These are phyloP conservation scores for Lentinus tigrinus DNA, from an alignment of 768 basidiomycete genomes.

Conservation along the genomic window DNA sequence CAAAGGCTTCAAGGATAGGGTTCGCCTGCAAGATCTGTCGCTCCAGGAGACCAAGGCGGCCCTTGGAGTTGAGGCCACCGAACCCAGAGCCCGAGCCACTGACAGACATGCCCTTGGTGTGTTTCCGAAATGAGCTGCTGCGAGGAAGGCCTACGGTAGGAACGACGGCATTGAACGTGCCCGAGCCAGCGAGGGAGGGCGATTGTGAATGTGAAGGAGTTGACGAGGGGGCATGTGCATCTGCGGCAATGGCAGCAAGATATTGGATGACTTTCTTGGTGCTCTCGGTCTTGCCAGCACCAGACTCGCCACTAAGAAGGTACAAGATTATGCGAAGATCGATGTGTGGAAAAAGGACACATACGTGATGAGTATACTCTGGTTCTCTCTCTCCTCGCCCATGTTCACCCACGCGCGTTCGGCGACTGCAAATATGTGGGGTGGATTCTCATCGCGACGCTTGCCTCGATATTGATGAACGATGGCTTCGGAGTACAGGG, in stretches of 20 bases:
- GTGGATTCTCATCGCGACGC: conserved; percentile 88
- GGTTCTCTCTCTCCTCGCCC: conserved; percentile 95
- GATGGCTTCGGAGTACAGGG: conserved; percentile 86
- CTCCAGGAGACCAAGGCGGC: conserved; percentile 84
- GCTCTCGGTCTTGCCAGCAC: conserved; percentile 98
- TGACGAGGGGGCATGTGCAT: conserved; percentile 55
- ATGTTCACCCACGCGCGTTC: conserved; percentile 99
- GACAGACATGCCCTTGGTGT: conserved; percentile 43
- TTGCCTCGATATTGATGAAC: conserved; percentile 89
- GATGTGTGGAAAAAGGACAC: conserved; percentile 26
- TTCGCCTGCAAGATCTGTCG: conserved; percentile 97
- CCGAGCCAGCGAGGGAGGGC: conserved; percentile 53
- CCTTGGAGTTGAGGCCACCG: conserved; percentile 52
- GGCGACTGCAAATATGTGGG: conserved; percentile 96
- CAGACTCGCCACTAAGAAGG: conserved; percentile 83
- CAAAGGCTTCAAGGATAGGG: conserved; percentile 95
- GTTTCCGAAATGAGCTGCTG: conserved; percentile 53
- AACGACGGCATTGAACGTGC: conserved; percentile 51
- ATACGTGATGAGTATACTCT: conserved; percentile 97
- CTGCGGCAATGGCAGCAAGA: conserved; percentile 93
- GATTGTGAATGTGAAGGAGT: conserved; percentile 64
- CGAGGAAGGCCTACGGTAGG: conserved; percentile 70
- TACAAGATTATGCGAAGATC: not conserved
- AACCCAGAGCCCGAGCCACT: conserved; percentile 44
- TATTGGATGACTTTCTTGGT: conserved; percentile 99